Evolutionary conservation across 1,284 basidiomycete species (phyloP), one percentile per base, ranked within the genome.

Genomic region (Singerocomus inundabilis): DNA sequence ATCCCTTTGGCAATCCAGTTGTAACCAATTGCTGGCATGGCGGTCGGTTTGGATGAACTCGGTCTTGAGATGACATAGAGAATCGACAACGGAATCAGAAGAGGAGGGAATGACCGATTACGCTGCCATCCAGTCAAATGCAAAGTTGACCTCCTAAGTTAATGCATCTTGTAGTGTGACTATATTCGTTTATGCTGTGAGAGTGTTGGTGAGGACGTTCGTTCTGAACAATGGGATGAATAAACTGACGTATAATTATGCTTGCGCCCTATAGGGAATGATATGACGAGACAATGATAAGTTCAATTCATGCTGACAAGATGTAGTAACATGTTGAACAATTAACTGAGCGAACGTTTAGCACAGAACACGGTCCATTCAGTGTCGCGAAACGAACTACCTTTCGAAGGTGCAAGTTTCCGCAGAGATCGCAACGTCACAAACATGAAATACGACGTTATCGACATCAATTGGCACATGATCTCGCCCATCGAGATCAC

Each of bases 401-500:
- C 25, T 25, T 30, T 62, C 10, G 53, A 18, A 5, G 51, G 55
- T n/a, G 36, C 7, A 15, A 51, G 18, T 35, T 4, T 51, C 18
- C 24, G 37, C 5, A 63, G 35, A 28, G 21, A n/a, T 6, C 42
- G 48, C 6, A 48, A 11, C n/a, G 24, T 34, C 13, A 57, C 21
- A 45, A 45, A 48, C 4, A 54, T 26, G 8, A 53, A 44, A 46
- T 61, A 59, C 4, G 52, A 65, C 16, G 51, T 51, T 42, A 61
- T 48, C 11, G 37, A 51, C 4, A 49, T 52, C 7, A 64, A 48
- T 30, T 63, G 58, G 29, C 37, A 53, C 42, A 46, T 41, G 9
- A 59, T 52, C 15, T 32, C 44, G 10, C 21, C 28, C 44, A 62
- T 59, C 6, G 58, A 59, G 4, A 62, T 12, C 10, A 62, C 52